A percentile compares a stretch with the other conserved stretches of the same genome.
Conservation (phyloP, 2,329 filamentous ascomycete species). For the Rosellinia necatrix region DNA sequence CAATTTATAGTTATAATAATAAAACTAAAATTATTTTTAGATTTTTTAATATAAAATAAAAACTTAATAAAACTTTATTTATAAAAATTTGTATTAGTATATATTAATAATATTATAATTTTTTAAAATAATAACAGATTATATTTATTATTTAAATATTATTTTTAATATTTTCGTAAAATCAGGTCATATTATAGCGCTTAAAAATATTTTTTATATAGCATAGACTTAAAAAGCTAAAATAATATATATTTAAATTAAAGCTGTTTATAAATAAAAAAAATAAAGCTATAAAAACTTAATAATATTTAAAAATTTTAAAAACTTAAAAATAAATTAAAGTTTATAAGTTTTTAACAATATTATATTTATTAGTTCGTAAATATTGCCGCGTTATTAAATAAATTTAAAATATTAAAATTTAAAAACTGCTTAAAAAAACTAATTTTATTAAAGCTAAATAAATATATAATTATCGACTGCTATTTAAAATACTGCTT, state of each 20-base stretch:
- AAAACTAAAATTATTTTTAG: neutral
- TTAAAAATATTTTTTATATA: neutral
- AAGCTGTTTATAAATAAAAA: neutral
- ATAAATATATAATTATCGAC: neutral
- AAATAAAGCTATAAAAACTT: neutral
- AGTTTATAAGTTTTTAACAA: neutral
- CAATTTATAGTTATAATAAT: neutral
- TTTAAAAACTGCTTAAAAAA: slow-evolving; percentile 8
- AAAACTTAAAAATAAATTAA: neutral
- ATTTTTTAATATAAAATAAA: neutral
- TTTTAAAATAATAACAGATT: neutral
- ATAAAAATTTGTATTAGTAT: neutral
- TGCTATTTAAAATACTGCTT: neutral
- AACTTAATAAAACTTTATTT: neutral
- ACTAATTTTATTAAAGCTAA: neutral
- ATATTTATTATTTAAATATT: neutral
- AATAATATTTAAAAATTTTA: neutral
- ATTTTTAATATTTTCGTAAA: neutral
- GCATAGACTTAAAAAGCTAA: neutral
- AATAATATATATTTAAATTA: neutral
- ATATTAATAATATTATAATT: slow-evolving; percentile 1
- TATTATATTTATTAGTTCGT: neutral
- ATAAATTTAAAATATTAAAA: neutral
- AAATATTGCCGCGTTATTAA: neutral
- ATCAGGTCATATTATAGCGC: neutral